Base-by-base conservation (phyloP, 2,329 filamentous ascomycete genomes). In the Colletotrichum melonis region DNA sequence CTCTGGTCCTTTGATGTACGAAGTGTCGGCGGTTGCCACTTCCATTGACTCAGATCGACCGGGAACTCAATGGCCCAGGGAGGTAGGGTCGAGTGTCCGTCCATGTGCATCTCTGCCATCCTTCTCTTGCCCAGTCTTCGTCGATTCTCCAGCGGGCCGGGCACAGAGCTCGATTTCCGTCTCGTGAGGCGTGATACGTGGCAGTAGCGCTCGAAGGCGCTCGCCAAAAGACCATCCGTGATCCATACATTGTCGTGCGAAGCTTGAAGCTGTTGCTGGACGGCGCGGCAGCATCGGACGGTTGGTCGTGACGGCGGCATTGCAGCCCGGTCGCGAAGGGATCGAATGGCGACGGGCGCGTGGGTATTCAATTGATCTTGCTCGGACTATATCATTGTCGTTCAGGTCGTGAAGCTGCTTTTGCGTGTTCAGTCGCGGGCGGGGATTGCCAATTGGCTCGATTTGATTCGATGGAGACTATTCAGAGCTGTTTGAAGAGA, bases 141-240 rank as follows among this genome's bases (percentile, higher is more conserved):
- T 35, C 87, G 85, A 77, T 84, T 86, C 80, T 91, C 89, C 74
- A 91, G 82, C 1, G 89, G 88, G 0, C 89, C 89, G 0, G 87
- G 86, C 7, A 86, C 82, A 30, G 85, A 87, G 76, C 82, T 81
- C 59, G 77, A 78, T 19, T 78, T 76, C 46, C 83, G 81, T 22
- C 77, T 77, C 32, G 68, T 72, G 57, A 72, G 57, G 49, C 73
- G 72, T 8, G 81, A 82, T 1, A 79, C 73, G 52, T 77, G 75
- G 64, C 79, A 84, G 77, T 84, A 88, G 22, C 84, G 82, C 59
- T 86, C 84, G 76, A 91, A 89, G 3, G 87, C 86, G 65, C 82
- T 80, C 28, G 82, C 80, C 16, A 93, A 84, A 28, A 88, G 76
- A 58, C 88, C 84, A 76, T 93, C 91, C 35, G 88, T 86, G 74